Evolutionary conservation across 2,329 filamentous ascomycete genomes (phyloP), one percentile per base, ranked within the genome.

Genomic region (Diaporthe aspalathi): DNA sequence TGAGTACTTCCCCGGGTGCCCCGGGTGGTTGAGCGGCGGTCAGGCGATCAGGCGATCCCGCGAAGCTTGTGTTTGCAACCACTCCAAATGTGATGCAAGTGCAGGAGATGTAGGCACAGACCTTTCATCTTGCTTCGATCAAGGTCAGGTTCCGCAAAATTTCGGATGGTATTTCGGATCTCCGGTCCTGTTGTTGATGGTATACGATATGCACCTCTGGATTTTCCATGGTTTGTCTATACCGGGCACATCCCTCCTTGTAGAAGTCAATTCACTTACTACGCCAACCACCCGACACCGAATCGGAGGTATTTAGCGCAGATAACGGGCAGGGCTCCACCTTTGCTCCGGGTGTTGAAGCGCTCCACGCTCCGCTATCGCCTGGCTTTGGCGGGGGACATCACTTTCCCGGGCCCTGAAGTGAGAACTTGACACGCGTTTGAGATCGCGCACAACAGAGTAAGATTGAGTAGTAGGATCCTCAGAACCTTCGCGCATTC

Each of bases 351-450:
- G 67, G 67, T 22, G 17, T 14, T 20, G 20, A 29, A 52, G 43
- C 32, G 50, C 66, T 68, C 66, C 14, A 38, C 40, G 24, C 71
- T 70, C 71, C 71, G 71, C 50, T 72, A 72, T 70, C 71, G 71
- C 71, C 20, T 29, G 9, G 12, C 2, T 12, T 38, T 7, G 35
- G 9, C 14, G 38, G 2, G 11, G 22, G 22, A 62, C 4, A 53
- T 47, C 47, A 52, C n/a, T 22, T 52, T 35, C 35, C 22, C 22
- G 45, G 38, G 17, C 14, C 20, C 17, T 38, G 50, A 43, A 52
- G 24, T 24, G 22, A 2, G 14, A 27, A 16, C 14, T 45, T n/a
- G 43, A 60, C 66, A 35, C 52, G 38, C 16, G 50, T 32, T 47
- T 22, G 45, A 68, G n/a, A n/a, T n/a, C n/a, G n/a, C n/a, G n/a